phyloP scores from a whole-genome alignment of 768 basidiomycete species.

The Coprinopsis marcescibilis region DNA sequence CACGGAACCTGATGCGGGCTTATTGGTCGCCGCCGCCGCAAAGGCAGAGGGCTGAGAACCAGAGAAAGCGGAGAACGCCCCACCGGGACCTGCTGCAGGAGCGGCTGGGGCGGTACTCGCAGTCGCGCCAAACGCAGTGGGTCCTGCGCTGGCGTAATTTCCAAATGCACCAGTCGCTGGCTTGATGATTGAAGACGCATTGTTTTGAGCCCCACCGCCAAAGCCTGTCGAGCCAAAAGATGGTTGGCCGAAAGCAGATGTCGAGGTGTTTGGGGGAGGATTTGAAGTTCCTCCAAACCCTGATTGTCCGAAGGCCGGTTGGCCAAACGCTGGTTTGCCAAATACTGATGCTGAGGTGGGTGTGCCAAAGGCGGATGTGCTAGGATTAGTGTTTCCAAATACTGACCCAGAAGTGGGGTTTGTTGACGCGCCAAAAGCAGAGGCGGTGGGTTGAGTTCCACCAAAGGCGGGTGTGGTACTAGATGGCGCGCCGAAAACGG shows the following conservation, averaged over 20 bases:
- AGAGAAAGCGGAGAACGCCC: conserved; percentile 50
- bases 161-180: conserved; percentile 49
- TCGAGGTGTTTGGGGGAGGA: conserved; percentile 13
- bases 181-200: conserved; percentile 36
- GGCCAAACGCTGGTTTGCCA: conserved; percentile 26
- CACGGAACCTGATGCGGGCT: conserved; percentile 19
- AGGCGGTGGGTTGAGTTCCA: conserved; percentile 16
- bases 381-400: conserved; percentile 20
- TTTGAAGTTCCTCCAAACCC: background rate
- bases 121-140: conserved; percentile 26
- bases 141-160: conserved; percentile 28
- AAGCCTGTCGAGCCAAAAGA: conserved; percentile 31
- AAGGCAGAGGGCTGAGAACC: conserved; percentile 38
- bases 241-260: conserved; percentile 30
- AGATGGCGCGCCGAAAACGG: conserved; percentile 19
- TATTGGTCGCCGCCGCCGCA: conserved; percentile 22
- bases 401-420: conserved; percentile 23
- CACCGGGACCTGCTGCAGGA: conserved; percentile 20
- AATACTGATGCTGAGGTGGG: conserved; percentile 18
- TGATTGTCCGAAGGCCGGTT: conserved; percentile 25
- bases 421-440: conserved; percentile 34
- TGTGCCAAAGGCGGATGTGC: conserved; percentile 23
- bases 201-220: conserved; percentile 17
- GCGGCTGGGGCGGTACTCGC: conserved; percentile 7
- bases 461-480: conserved; percentile 32